These are phyloP conservation scores for Pulveroboletus sp. DNA, from an alignment of 768 basidiomycete species.

Conservation along the genomic window DNA sequence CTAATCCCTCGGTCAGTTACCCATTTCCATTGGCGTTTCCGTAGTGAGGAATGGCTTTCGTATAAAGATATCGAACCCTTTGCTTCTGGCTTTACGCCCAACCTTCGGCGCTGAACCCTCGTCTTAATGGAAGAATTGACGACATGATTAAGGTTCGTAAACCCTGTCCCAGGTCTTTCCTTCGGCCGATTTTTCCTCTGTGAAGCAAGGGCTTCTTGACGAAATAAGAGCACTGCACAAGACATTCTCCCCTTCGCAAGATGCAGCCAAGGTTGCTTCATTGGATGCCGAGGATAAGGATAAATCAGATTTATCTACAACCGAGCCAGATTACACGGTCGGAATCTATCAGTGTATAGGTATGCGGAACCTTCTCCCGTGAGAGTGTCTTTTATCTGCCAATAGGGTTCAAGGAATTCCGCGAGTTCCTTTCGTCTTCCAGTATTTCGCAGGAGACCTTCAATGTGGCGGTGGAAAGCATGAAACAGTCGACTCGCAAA, in stretches of 20 bases:
- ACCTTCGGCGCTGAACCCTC: conserved; percentile 52
- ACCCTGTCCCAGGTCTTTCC: not conserved
- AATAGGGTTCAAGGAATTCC: conserved; percentile 90
- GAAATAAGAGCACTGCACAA: conserved; percentile 63
- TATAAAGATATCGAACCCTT: conserved; percentile 71
- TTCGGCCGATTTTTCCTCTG: conserved; percentile 1
- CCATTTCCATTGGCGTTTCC: not conserved
- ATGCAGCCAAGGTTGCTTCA: not conserved
- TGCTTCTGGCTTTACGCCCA: conserved; percentile 91
- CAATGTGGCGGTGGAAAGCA: conserved; percentile 58
- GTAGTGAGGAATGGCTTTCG: not conserved
- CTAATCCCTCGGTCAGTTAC: conserved; percentile 49
- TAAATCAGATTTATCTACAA: not conserved
- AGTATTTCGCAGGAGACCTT: conserved; percentile 42
- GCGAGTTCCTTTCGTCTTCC: conserved; percentile 52
- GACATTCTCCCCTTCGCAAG: conserved; percentile 12
- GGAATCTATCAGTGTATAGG: conserved; percentile 97
- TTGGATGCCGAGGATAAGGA: not conserved
- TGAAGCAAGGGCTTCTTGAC: conserved; percentile 70
- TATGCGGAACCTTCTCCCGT: conserved; percentile 26
- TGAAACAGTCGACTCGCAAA: conserved; percentile 84
- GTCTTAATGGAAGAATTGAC: conserved; percentile 80
- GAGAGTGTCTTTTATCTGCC: conserved; percentile 6
- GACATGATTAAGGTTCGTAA: conserved; percentile 75
- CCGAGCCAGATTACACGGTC: conserved; percentile 53